A percentile compares a stretch with the other conserved stretches of the same genome.
These are phyloP conservation scores for Delphinella strobiligena DNA, from an alignment of 2,329 filamentous ascomycete species.

Conservation along the genomic window DNA sequence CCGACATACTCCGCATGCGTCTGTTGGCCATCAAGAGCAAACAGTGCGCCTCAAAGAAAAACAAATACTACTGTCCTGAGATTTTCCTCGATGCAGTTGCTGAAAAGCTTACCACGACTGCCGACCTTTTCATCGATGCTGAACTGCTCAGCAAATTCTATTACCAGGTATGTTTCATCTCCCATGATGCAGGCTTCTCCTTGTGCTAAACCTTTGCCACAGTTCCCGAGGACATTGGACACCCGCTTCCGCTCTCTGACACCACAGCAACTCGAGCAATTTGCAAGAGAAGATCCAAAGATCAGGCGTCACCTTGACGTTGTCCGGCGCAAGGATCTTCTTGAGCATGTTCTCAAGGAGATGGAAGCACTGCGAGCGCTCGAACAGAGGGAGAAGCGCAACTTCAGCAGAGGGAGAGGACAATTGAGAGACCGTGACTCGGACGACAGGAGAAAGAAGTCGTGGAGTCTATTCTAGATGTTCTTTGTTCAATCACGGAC, in stretches of 20 bases:
- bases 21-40: slow-evolving; percentile 79
- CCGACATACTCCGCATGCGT: slow-evolving; percentile 82
- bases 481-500: no score
- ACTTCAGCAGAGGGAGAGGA: slow-evolving; percentile 23
- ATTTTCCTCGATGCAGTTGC: slow-evolving; percentile 96
- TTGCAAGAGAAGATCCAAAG: slow-evolving; percentile 87
- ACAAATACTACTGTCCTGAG: slow-evolving; percentile 95
- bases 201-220: no score
- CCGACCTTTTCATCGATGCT: slow-evolving; percentile 93
- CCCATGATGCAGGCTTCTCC: no score
- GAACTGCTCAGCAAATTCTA: slow-evolving; percentile 95
- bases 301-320: slow-evolving; percentile 82
- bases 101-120: slow-evolving; percentile 85
- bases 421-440: slow-evolving; percentile 5
- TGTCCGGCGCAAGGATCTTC: slow-evolving; percentile 78
- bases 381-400: slow-evolving; percentile 59
- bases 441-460: slow-evolving; percentile 16
- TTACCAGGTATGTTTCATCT: slow-evolving; percentile 49
- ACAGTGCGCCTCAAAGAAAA: slow-evolving; percentile 70
- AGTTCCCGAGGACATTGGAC: slow-evolving; percentile 85
- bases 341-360: slow-evolving; percentile 88
- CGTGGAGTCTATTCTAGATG: slow-evolving; percentile 23
- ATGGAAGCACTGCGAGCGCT: slow-evolving; percentile 84
- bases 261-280: slow-evolving; percentile 71
- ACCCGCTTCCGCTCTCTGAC: slow-evolving; percentile 59